These are phyloP conservation scores for Albugo laibachii DNA, from an alignment of 352 stramenopile genomes.

Conservation along the genomic window DNA sequence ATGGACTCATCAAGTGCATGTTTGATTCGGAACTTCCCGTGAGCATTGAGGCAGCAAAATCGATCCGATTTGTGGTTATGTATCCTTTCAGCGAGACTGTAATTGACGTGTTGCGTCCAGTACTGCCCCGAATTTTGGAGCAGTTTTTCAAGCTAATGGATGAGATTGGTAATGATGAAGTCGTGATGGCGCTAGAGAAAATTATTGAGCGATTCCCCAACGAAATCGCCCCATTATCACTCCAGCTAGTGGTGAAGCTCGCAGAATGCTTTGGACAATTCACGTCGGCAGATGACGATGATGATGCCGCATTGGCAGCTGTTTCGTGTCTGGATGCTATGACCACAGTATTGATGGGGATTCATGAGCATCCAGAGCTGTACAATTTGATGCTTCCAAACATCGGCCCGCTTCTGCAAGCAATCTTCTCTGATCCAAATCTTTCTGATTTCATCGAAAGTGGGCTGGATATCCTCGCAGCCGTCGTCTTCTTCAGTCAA, in stretches of 20 bases:
- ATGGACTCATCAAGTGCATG: slow-evolving; percentile 72
- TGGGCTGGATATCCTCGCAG: slow-evolving; percentile 90
- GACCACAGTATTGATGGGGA: slow-evolving; percentile 71
- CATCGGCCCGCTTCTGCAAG: slow-evolving; percentile 89
- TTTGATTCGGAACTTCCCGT: slow-evolving; percentile 92
- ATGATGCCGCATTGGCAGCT: slow-evolving; percentile 92
- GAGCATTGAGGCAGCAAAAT: slow-evolving; percentile 89
- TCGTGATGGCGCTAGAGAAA: slow-evolving; percentile 84
- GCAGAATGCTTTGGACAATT: slow-evolving; percentile 91
- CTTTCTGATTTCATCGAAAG: slow-evolving; percentile 96
- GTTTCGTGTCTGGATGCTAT: slow-evolving; percentile 76
- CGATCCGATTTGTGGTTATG: slow-evolving; percentile 75
- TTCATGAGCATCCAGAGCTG: slow-evolving; percentile 63
- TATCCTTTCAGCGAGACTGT: slow-evolving; percentile 69
- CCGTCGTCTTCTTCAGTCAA: slow-evolving; percentile 89
- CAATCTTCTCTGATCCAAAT: slow-evolving; percentile 90
- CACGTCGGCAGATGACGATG: slow-evolving; percentile 81
- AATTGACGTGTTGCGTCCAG: slow-evolving; percentile 75
- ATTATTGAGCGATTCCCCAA: slow-evolving; percentile 95
- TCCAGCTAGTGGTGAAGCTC: slow-evolving; percentile 89
- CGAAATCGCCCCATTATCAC: slow-evolving; percentile 86
- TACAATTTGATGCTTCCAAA: slow-evolving; percentile 84
- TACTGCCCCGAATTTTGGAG: slow-evolving; percentile 89
- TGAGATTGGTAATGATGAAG: slow-evolving; percentile 96
- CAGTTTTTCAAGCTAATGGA: slow-evolving; percentile 98